Conservation (phyloP, 352 stramenopile species). For the Phytophthora boehmeriae region DNA sequence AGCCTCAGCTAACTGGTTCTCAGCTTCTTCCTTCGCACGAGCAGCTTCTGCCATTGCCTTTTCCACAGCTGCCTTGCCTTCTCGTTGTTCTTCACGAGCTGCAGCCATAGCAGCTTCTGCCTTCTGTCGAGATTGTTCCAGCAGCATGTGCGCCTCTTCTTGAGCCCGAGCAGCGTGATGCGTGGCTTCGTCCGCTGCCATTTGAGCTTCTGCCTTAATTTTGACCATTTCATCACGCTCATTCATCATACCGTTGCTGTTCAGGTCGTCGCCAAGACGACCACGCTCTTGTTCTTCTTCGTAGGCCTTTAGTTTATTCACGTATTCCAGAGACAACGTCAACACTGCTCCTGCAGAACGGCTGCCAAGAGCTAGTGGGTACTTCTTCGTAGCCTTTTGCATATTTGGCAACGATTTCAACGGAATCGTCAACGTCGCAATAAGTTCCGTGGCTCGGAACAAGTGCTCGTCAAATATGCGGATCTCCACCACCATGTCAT, state of each 20-base stretch:
- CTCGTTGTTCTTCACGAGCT: constrained; percentile 76
- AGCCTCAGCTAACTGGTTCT: constrained; percentile 80
- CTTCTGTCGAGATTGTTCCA: constrained; percentile 82
- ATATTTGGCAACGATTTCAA: constrained; percentile 86
- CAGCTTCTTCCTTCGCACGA: constrained; percentile 77
- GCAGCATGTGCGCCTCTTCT: constrained; percentile 73
- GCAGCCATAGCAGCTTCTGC: constrained; percentile 84
- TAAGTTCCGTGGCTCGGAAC: constrained; percentile 74
- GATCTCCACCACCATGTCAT: constrained; percentile 87
- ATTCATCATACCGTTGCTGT: constrained; percentile 68
- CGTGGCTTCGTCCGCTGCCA: constrained; percentile 81
- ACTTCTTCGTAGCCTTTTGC: constrained; percentile 85
- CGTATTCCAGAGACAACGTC: constrained; percentile 82
- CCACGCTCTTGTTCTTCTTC: constrained; percentile 73
- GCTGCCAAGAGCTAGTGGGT: constrained; percentile 79
- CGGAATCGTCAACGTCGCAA: constrained; percentile 79
- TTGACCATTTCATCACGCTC: constrained; percentile 85
- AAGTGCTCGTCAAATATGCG: constrained; percentile 85
- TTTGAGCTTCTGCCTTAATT: constrained; percentile 81
- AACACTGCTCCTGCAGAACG: constrained; percentile 76
- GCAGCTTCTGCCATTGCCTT: constrained; percentile 85
- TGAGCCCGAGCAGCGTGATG: constrained; percentile 70
- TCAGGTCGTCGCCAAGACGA: constrained; percentile 63
- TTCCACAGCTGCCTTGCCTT: constrained; percentile 85
- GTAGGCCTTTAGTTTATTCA: constrained; percentile 85